A percentile compares a stretch with the other conserved stretches of the same genome.
Conservation (phyloP, 169 alveolate species). For the Plasmodium coatneyi region DNA sequence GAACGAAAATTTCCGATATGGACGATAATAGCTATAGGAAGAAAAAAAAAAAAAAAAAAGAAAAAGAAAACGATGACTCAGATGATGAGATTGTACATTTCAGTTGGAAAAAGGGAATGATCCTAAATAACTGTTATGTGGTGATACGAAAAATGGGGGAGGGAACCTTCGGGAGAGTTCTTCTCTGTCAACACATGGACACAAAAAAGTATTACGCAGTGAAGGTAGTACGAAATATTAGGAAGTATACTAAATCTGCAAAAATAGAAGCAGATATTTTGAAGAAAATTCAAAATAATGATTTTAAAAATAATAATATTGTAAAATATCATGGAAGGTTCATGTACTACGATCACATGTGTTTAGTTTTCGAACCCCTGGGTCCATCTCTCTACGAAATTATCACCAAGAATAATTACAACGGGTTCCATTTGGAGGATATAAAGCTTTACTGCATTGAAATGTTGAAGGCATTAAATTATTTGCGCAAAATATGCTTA, state of each 20-base stretch:
- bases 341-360: constrained; percentile 90
- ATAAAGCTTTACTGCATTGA: constrained; percentile 94
- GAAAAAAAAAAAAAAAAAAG: constrained; percentile 68
- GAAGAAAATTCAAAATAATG: constrained; percentile 86
- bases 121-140: constrained; percentile 85
- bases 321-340: constrained; percentile 93
- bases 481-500: constrained; percentile 91
- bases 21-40: constrained; percentile 38
- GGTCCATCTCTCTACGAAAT: constrained; percentile 97
- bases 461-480: constrained; percentile 92
- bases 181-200: constrained; percentile 90
- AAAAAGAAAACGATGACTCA: constrained; percentile 39
- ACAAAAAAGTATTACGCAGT: constrained; percentile 89
- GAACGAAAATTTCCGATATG: constrained; percentile 11
- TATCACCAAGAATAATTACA: constrained; percentile 92
- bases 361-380: constrained; percentile 95
- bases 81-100: constrained; percentile 81
- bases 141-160: constrained; percentile 93
- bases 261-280: constrained; percentile 95
- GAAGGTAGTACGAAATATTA: constrained; percentile 94
- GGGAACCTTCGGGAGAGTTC: constrained; percentile 99
- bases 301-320: constrained; percentile 88
- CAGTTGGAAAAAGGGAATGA: constrained; percentile 84
- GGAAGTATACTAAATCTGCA: constrained; percentile 96
- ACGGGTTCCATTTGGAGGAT: constrained; percentile 93